phyloP scores from a whole-genome alignment of 192 early-diverging fungal species.

The Podila epicladia region DNA sequence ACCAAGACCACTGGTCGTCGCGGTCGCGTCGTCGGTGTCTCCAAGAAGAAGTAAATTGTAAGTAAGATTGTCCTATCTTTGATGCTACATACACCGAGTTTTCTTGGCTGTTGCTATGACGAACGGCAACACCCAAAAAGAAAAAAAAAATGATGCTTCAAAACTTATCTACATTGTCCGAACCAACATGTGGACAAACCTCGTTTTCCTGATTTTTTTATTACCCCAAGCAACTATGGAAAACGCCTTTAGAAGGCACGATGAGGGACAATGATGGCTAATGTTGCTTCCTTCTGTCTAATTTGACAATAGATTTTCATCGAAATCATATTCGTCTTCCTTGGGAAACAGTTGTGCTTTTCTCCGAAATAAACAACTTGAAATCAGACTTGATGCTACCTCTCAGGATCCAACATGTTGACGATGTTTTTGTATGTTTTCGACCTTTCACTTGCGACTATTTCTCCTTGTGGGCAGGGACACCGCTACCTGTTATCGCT shows the following conservation, averaged over 20 bases:
- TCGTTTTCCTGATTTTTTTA: slow-evolving; percentile 38
- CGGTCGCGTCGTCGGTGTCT: slow-evolving; percentile 96
- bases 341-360: slow-evolving; percentile 46
- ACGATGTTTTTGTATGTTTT: neutral
- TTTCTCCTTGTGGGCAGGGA: no score
- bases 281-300: neutral
- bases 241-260: neutral
- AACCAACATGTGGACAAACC: slow-evolving; percentile 54
- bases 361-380: slow-evolving; percentile 31
- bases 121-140: neutral
- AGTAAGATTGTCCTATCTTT: slow-evolving; percentile 32
- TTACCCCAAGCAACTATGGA: neutral
- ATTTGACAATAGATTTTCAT: slow-evolving; percentile 15
- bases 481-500: no score
- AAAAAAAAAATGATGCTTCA: slow-evolving; percentile 49
- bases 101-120: neutral
- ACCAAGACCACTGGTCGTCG: slow-evolving; percentile 99
- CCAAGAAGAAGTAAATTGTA: slow-evolving; percentile 94
- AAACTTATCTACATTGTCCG: slow-evolving; percentile 72
- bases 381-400: slow-evolving; percentile 5
- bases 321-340: slow-evolving; percentile 34
- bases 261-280: neutral
- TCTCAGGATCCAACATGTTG: neutral
- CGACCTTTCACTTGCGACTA: no score
- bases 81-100: slow-evolving; percentile 8